Percentiles rank a stretch among this genome's conserved stretches.
Conservation (phyloP, 345 rosid genomes). For the Turritis glabra region DNA sequence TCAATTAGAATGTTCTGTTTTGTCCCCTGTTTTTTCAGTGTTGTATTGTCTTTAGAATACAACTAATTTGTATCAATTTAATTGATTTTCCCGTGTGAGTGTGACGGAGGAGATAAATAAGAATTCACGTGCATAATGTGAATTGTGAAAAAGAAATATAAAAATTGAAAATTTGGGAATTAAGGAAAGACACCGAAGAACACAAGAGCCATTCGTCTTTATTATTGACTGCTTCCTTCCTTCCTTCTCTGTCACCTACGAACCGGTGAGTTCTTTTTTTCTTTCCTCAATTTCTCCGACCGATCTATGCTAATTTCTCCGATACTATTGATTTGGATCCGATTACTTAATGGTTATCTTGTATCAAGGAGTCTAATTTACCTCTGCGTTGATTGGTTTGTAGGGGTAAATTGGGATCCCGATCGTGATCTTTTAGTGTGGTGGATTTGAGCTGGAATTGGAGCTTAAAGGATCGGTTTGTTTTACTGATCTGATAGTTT, state of each 20-base stretch:
- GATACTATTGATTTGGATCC: neutral
- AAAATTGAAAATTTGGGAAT: neutral
- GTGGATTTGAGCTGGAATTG: constrained; percentile 21
- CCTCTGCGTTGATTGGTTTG: constrained; percentile 14
- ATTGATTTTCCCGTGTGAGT: constrained; percentile 18
- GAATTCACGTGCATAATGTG: constrained; percentile 27
- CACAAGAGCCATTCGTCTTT: constrained; percentile 20
- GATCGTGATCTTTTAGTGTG: constrained; percentile 17
- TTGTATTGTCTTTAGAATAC: neutral
- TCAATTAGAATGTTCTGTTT: constrained; percentile 22
- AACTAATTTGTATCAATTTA: constrained; percentile 10
- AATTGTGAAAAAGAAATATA: neutral
- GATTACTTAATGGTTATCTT: neutral
- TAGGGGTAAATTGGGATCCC: constrained; percentile 8
- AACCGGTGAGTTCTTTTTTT: constrained; percentile 24
- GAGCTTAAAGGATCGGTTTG: constrained; percentile 21
- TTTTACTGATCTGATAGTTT: constrained; percentile 26
- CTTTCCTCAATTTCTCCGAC: constrained; percentile 12
- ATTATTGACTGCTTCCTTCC: constrained; percentile 29
- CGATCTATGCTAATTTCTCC: constrained; percentile 16
- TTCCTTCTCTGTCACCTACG: constrained; percentile 29
- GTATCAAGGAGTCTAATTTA: neutral
- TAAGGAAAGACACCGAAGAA: neutral
- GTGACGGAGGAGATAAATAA: constrained; percentile 18
- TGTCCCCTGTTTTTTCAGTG: constrained; percentile 1